Evolutionary conservation across 2,329 filamentous ascomycete genomes (phyloP).

Genomic region (Epichloe aotearoae): DNA sequence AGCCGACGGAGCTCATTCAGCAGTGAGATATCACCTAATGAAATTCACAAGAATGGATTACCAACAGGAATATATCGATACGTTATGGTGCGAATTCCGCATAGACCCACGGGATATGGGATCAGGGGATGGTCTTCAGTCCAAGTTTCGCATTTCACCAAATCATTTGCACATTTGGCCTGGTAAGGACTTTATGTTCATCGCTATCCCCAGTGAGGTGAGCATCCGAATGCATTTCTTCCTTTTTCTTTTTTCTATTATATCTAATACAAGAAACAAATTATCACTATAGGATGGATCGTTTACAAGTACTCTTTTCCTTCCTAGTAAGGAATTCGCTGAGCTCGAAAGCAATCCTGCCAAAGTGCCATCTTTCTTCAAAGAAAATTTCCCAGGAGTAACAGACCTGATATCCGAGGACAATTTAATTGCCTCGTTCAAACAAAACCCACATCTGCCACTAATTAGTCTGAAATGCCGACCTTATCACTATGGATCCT

Average conservation of each 20-base stretch:
- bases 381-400: constrained; percentile 76
- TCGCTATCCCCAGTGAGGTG: constrained; percentile 70
- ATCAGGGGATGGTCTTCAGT: constrained; percentile 17
- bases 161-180: constrained; percentile 98
- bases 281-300: constrained; percentile 54
- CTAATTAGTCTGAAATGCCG: constrained; percentile 87
- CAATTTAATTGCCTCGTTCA: constrained; percentile 63
- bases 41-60: constrained; percentile 87
- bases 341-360: constrained; percentile 50
- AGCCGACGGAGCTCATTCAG: constrained; percentile 88
- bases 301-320: constrained; percentile 91
- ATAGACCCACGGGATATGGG: constrained; percentile 42
- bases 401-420: constrained; percentile 53
- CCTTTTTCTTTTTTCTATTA: not conserved
- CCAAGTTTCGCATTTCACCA: constrained; percentile 66
- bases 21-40: constrained; percentile 87
- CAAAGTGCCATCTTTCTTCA: constrained; percentile 59
- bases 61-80: constrained; percentile 88
- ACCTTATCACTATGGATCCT: constrained; percentile 69
- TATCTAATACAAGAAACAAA: constrained; percentile 7
- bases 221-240: constrained; percentile 9
- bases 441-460: constrained; percentile 74
- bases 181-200: constrained; percentile 91
- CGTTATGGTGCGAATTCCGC: constrained; percentile 91
- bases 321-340: constrained; percentile 57